phyloP scores from a whole-genome alignment of 257 asterid species.

The Petunia axillaris region DNA sequence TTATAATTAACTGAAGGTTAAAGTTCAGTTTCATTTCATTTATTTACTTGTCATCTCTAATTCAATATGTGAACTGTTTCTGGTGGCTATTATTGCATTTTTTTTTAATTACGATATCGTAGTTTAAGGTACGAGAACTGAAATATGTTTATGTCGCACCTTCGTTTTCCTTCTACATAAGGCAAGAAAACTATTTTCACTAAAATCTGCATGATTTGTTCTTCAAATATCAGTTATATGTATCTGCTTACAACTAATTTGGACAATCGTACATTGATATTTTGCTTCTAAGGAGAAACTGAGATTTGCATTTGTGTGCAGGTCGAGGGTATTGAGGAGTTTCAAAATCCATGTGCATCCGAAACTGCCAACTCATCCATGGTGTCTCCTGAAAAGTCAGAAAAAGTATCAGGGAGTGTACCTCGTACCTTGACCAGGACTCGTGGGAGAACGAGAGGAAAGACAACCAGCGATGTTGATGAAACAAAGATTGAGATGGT shows the following conservation, averaged over 20 bases:
- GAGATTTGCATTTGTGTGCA: constrained; percentile 5
- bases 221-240: background rate
- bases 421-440: constrained; percentile 48
- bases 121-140: no score
- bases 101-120: no score
- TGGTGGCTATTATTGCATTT: background rate
- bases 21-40: background rate
- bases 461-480: constrained; percentile 28
- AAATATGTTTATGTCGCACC: no score
- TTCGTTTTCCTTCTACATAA: background rate
- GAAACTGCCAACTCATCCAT: constrained; percentile 48
- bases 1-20: background rate
- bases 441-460: constrained; percentile 47
- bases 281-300: background rate
- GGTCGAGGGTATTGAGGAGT: constrained; percentile 86
- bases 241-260: background rate
- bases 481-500: constrained; percentile 25
- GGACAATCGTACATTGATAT: background rate
- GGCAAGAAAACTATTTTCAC: background rate
- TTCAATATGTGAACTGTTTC: background rate
- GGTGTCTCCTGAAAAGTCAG: constrained; percentile 53
- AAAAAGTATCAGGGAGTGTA: constrained; percentile 50
- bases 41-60: background rate
- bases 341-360: constrained; percentile 42
- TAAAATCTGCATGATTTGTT: background rate